Evolutionary conservation across 2,329 filamentous ascomycete genomes (phyloP), one percentile per base, ranked within the genome.

Genomic region (Diaporthe batatas): DNA sequence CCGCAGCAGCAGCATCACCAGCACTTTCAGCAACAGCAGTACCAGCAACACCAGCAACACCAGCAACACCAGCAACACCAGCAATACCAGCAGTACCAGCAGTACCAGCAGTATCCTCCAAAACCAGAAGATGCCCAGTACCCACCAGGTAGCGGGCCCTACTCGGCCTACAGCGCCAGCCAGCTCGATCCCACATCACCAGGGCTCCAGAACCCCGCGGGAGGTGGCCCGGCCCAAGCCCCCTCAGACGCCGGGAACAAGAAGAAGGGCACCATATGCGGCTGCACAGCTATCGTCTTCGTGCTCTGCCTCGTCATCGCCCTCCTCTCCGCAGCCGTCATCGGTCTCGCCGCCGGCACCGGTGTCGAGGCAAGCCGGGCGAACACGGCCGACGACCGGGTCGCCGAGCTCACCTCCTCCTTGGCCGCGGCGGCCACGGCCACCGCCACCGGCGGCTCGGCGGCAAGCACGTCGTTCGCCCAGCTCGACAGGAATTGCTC

Each of bases 281-380:
- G 83, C n/a, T 85, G 82, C 74, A 78, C 81, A 6, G 65, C 80
- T 11, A 65, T 84, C 11, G 82, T 86, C 2, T 83, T 86, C 49
- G 73, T 83, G 32, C 80, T 87, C 16, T 83, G 82, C 5, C 74
- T 78, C 69, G 80, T 84, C 70, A 82, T 86, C 72, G 83, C 81
- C 7, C 47, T 84, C 16, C 75, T 86, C 54, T 80, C 80, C 0
- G 81, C 79, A 0, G 81, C 83, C 2, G 84, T 86, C 16, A 82
- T 86, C 68, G 85, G 84, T 1, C 77, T 87, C 34, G 85, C 84
- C 1, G 84, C 83, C 0, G 83, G 84, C 4, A 85, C 83, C 1
- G 85, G 84, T 7, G 77, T 86, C 7, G 81, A 84, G 70, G 76
- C 82, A 8, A 82, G 77, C 73, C 80, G 83, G 59, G 83, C 84